phyloP scores from a whole-genome alignment of 2,329 filamentous ascomycete species.

The Pseudopithomyces chartarum region DNA sequence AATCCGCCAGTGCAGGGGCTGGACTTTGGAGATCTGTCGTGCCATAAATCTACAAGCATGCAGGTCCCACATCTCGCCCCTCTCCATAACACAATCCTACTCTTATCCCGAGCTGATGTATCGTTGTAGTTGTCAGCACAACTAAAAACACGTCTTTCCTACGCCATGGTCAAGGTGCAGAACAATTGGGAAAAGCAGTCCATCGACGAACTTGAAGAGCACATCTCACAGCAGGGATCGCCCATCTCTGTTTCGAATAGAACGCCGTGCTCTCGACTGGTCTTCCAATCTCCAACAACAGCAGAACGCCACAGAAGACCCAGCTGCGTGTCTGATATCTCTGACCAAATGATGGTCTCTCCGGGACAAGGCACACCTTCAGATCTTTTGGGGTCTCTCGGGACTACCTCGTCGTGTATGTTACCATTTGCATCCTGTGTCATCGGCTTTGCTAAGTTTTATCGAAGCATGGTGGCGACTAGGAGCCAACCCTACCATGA shows the following conservation, averaged over 20 bases:
- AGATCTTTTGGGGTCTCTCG: slow-evolving; percentile 29
- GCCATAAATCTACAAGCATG: background rate
- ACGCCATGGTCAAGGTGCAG: slow-evolving; percentile 90
- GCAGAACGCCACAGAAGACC: slow-evolving; percentile 36
- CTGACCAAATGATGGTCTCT: slow-evolving; percentile 41
- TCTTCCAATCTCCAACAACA: slow-evolving; percentile 37
- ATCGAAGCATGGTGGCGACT: slow-evolving; percentile 35
- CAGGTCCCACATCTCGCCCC: background rate
- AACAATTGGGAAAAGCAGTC: slow-evolving; percentile 83
- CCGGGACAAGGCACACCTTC: slow-evolving; percentile 32
- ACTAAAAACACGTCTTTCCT: slow-evolving; percentile 82
- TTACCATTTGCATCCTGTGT: background rate
- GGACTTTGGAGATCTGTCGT: background rate
- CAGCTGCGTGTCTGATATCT: slow-evolving; percentile 43
- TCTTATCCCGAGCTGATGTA: slow-evolving; percentile 26
- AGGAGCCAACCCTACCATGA: slow-evolving; percentile 30
- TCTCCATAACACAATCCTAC: background rate
- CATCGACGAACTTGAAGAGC: slow-evolving; percentile 76
- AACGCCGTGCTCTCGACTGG: slow-evolving; percentile 26
- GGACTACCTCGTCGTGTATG: slow-evolving; percentile 30
- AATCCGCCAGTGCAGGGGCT: slow-evolving; percentile 7
- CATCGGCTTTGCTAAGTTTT: slow-evolving; percentile 2
- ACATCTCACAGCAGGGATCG: slow-evolving; percentile 72
- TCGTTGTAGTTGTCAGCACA: slow-evolving; percentile 71
- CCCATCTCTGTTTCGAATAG: slow-evolving; percentile 63